Base-by-base conservation (phyloP, 495 filamentous ascomycete species). In the Podospora pseudocomata region DNA sequence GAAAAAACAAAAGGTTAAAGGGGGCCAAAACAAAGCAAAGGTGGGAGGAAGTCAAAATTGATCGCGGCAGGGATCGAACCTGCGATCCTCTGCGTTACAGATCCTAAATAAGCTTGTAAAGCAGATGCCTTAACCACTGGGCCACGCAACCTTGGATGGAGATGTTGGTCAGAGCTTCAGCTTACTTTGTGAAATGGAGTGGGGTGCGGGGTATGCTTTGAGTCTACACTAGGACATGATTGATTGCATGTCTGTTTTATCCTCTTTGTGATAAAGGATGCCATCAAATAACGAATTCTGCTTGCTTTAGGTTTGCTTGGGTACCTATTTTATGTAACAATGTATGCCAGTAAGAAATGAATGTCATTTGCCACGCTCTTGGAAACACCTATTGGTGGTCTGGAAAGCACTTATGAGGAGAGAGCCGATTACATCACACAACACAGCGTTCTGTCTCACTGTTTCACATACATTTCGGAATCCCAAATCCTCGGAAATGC, bases 21-120 rank as follows among this genome's bases (percentile, higher is more conserved):
- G 54, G 19, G 54, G 4, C 5, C 0, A 56, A 56, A 56, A 56
- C 2, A 56, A 56, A 56, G 4, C 16, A 0, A 56, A 56, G 54
- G 4, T 5, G 30, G 30, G 55, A 6, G 6, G 0, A 49, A 6
- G 11, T 71, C 75, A 73, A 69, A 64, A 54, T 65, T 81, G 80
- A 80, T 77, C 80, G 76, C 75, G 76, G 80, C 80, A 80, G 80
- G 80, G 80, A 72, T 82, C 79, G 80, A 82, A 82, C 80, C 80
- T 80, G 80, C 79, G 80, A 80, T 78, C 80, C 78, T 78, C 73
- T 77, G 76, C 76, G 78, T 67, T 67, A 39, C 53, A 20, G 13
- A 64, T 32, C 13, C 34, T 23, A 20, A 1, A 32, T 53, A 5
- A 49, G 39, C 39, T 49, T 79, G 78, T 80, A 80, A 80, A 75